Evolutionary conservation across 148 eudicot genomes (phyloP), one percentile per base, ranked within the genome.

Genomic region (Persicaria tinctoria): DNA sequence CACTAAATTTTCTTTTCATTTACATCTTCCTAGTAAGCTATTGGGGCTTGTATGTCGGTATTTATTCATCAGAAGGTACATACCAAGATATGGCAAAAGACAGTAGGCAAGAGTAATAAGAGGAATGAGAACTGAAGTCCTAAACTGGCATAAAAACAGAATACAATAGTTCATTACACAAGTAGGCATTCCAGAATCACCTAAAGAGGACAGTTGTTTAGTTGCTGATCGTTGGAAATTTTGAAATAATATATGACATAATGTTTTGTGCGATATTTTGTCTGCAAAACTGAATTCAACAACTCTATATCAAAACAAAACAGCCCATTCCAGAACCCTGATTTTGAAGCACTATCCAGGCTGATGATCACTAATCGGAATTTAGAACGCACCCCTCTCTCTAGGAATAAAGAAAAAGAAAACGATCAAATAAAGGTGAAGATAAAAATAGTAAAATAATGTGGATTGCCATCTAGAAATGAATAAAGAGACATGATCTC

Each of bases 401-500:
- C 68, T 63, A 5, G 10, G n/a, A 63, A 63, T 60, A 17, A 44
- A 68, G 50, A 45, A 68, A 68, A 68, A 70, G 27, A 16, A 60
- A 60, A 60, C 14, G 20, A 5, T 11, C 8, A 60, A 17, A 70
- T 45, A 20, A 46, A 8, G 5, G 53, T 46, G 53, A 46, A 70
- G 11, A 70, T 70, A 3, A 71, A 71, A 48, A 71, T 47, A 47
- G 55, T 71, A 71, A 47, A 71, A 71, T 71, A 71, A 47, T 47
- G 41, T 0, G 70, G 16, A 71, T 71, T 71, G 32, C 48, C 55
- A 71, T 47, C 51, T 48, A 71, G 74, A 71, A 71, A 71, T 50
- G 74, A 71, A 87, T 79, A 87, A 87, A 83, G 85, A 69, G 86
- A 84, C 84, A 82, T 83, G 86, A 78, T 85, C 86, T 85, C 90